Conservation (phyloP, 1,139 yeast genomes). For the Suhomyces ambrosiae region DNA sequence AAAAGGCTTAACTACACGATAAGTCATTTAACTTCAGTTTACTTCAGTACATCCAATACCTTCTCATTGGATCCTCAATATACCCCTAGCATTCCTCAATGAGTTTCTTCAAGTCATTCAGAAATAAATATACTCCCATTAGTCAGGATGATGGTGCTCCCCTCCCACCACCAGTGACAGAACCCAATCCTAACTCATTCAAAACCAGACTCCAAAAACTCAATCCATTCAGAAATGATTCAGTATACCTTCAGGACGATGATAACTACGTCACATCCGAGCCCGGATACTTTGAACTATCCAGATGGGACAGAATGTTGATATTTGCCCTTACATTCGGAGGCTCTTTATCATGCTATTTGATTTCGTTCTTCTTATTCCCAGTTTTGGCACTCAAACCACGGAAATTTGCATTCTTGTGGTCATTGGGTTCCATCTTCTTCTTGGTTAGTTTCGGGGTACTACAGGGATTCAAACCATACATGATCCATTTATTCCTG, state of each 20-base stretch:
- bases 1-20: too few relatives aligned
- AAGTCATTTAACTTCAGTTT: too few relatives aligned
- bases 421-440: conserved; percentile 63
- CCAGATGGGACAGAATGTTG: conserved; percentile 61
- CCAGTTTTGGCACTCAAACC: conserved; percentile 60
- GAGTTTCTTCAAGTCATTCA: conserved; percentile 44
- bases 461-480: conserved; percentile 54
- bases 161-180: conserved; percentile 45
- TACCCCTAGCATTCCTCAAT: too few relatives aligned
- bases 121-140: conserved; percentile 33
- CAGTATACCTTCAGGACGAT: conserved; percentile 45
- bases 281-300: conserved; percentile 51
- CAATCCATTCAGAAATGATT: conserved; percentile 43
- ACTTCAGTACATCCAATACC: too few relatives aligned
- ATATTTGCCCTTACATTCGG: conserved; percentile 57
- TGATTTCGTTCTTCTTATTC: conserved; percentile 56
- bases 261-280: conserved; percentile 48
- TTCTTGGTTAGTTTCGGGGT: conserved; percentile 61
- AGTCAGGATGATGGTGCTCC: conserved; percentile 39
- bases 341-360: conserved; percentile 56
- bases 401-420: conserved; percentile 58
- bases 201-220: conserved; percentile 34
- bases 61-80: too few relatives aligned
- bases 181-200: conserved; percentile 28
- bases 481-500: conserved; percentile 50